Percentiles rank a stretch among this genome's conserved stretches.
Evolutionary conservation across 352 stramenopile species (phyloP).

Genomic region (Globisporangium paroecandrum): DNA sequence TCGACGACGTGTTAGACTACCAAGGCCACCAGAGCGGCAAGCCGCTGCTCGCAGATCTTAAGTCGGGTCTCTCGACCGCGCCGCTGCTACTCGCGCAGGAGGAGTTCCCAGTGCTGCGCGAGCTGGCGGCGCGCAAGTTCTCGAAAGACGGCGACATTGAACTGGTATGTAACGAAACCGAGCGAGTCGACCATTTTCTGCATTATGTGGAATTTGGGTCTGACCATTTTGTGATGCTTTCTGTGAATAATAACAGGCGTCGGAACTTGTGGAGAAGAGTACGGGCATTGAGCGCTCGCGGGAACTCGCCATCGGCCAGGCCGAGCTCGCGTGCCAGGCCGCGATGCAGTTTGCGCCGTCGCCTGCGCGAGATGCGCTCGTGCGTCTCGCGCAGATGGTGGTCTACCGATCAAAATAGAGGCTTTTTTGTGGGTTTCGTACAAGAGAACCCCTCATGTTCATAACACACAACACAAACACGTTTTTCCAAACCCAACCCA

Average conservation of each 20-base stretch:
- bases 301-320: conserved; percentile 94
- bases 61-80: conserved; percentile 94
- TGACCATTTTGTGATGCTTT: conserved; percentile 11
- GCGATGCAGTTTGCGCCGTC: conserved; percentile 86
- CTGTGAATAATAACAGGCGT: conserved; percentile 39
- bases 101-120: conserved; percentile 89
- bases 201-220: conserved; percentile 14
- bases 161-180: conserved; percentile 33
- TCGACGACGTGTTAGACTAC: conserved; percentile 99
- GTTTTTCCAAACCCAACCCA: not conserved
- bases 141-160: conserved; percentile 90
- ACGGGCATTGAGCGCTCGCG: conserved; percentile 92
- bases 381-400: conserved; percentile 84
- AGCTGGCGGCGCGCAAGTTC: conserved; percentile 92
- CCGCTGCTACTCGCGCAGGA: conserved; percentile 96
- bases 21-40: conserved; percentile 93
- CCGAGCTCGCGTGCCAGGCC: conserved; percentile 93
- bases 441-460: not conserved
- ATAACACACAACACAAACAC: not conserved
- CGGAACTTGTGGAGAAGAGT: conserved; percentile 87
- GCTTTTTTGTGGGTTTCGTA: not conserved
- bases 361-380: conserved; percentile 75
- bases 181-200: conserved; percentile 18
- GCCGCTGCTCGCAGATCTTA: conserved; percentile 94
- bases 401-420: conserved; percentile 88